Conservation (phyloP, 352 stramenopile species). For the Globisporangium radiosum region DNA sequence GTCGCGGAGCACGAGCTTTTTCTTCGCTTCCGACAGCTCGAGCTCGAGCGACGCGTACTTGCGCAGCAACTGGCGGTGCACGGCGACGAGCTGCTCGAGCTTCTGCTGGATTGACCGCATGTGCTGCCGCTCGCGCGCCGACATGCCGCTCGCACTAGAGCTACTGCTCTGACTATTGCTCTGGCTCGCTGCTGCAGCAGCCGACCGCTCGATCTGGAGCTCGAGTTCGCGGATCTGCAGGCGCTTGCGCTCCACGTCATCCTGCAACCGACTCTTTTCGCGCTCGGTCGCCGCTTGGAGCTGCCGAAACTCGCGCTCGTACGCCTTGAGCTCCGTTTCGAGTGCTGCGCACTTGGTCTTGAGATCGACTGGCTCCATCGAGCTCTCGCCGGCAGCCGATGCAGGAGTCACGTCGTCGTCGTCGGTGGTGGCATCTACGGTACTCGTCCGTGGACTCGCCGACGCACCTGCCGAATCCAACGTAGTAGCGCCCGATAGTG, state of each 20-base stretch:
- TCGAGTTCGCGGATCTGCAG: conserved; percentile 59
- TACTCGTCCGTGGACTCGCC: neutral
- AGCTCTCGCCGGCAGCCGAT: conserved; percentile 27
- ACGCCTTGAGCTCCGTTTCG: conserved; percentile 56
- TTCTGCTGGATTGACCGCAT: conserved; percentile 89
- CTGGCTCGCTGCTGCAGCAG: neutral
- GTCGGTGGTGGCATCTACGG: neutral
- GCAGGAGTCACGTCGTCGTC: neutral
- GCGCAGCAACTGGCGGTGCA: conserved; percentile 84
- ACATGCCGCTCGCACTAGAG: conserved; percentile 42
- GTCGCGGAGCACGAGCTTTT: conserved; percentile 86
- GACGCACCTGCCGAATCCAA: neutral
- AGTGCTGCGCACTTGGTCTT: conserved; percentile 48
- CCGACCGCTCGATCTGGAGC: conserved; percentile 38
- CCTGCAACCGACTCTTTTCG: conserved; percentile 50
- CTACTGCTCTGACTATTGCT: conserved; percentile 9
- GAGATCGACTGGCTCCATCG: conserved; percentile 34
- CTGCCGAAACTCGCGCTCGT: conserved; percentile 63
- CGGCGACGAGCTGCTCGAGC: conserved; percentile 86
- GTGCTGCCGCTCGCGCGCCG: conserved; percentile 73
- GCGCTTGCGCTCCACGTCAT: conserved; percentile 67
- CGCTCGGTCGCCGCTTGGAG: conserved; percentile 45
- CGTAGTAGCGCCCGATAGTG: neutral
- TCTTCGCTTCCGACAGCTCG: conserved; percentile 81
- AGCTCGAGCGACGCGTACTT: conserved; percentile 89